These are phyloP conservation scores for Forsythia viridissima DNA, from an alignment of 257 asterid genomes.

Conservation along the genomic window DNA sequence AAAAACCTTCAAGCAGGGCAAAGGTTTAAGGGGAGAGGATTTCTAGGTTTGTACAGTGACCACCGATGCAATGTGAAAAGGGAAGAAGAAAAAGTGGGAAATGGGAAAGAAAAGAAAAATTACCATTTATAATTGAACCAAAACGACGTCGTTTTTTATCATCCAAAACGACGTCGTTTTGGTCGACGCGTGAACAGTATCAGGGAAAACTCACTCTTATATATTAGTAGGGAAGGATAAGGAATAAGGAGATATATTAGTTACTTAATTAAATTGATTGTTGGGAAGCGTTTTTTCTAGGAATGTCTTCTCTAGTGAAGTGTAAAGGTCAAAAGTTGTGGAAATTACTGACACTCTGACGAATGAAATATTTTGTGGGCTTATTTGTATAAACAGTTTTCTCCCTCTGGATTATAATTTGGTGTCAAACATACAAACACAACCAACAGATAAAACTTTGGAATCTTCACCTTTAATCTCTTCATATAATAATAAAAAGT, in stretches of 20 bases:
- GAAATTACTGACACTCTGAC: constrained; percentile 41
- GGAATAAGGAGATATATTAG: neutral
- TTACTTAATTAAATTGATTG: constrained; percentile 20
- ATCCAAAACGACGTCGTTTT: no score
- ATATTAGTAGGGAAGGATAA: no score
- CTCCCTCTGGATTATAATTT: constrained; percentile 23
- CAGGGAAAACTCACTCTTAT: no score
- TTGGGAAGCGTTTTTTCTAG: constrained; percentile 25
- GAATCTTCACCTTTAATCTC: constrained; percentile 24
- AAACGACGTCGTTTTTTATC: no score
- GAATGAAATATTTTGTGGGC: constrained; percentile 15
- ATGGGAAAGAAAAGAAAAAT: no score
- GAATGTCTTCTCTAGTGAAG: constrained; percentile 47
- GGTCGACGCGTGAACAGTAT: no score
- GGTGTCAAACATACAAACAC: constrained; percentile 28
- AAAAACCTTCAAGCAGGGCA: no score
- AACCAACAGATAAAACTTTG: constrained; percentile 26
- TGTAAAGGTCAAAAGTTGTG: constrained; percentile 45
- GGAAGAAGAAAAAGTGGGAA: no score
- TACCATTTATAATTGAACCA: no score
- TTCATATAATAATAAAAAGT: constrained; percentile 1
- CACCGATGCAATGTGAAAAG: no score
- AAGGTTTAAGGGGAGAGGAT: no score
- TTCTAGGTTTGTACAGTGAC: no score
- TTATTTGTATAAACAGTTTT: constrained; percentile 16